These are phyloP conservation scores for Wickerhamomyces subpelliculosus DNA, from an alignment of 805 yeast species.

Conservation along the genomic window DNA sequence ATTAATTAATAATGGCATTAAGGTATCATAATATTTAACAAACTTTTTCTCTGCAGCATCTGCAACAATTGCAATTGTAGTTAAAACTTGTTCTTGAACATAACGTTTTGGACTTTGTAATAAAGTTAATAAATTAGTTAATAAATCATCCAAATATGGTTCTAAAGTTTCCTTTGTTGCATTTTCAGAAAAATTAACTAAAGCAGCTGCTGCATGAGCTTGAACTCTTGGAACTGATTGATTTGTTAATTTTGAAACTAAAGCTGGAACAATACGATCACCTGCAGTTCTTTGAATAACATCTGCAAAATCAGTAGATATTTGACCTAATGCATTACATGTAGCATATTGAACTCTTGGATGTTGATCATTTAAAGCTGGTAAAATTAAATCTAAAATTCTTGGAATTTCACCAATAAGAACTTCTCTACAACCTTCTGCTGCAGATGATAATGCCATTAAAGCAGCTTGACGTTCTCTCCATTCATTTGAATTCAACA, in stretches of 20 bases:
- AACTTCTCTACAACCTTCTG: slow-evolving; percentile 93
- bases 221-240: slow-evolving; percentile 86
- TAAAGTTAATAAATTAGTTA: slow-evolving; percentile 65
- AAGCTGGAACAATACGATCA: slow-evolving; percentile 74
- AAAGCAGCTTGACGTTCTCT: slow-evolving; percentile 94
- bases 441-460: slow-evolving; percentile 95
- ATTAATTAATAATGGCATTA: slow-evolving; percentile 82
- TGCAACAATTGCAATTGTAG: slow-evolving; percentile 95
- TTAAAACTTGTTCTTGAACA: slow-evolving; percentile 94
- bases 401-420: slow-evolving; percentile 75
- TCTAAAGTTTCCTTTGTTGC: slow-evolving; percentile 83
- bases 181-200: slow-evolving; percentile 90
- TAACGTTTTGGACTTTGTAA: slow-evolving; percentile 83
- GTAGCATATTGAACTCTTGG: slow-evolving; percentile 96
- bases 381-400: slow-evolving; percentile 77
- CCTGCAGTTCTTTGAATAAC: slow-evolving; percentile 78
- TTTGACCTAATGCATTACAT: slow-evolving; percentile 95
- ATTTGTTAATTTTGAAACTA: slow-evolving; percentile 70
- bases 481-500: slow-evolving; percentile 77
- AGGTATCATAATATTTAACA: slow-evolving; percentile 84
- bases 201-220: slow-evolving; percentile 97
- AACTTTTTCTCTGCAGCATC: slow-evolving; percentile 91
- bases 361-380: slow-evolving; percentile 79
- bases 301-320: slow-evolving; percentile 93
- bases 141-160: slow-evolving; percentile 83